phyloP scores from a whole-genome alignment of 108 stramenopile genomes.

The Conticribra guillardii region DNA sequence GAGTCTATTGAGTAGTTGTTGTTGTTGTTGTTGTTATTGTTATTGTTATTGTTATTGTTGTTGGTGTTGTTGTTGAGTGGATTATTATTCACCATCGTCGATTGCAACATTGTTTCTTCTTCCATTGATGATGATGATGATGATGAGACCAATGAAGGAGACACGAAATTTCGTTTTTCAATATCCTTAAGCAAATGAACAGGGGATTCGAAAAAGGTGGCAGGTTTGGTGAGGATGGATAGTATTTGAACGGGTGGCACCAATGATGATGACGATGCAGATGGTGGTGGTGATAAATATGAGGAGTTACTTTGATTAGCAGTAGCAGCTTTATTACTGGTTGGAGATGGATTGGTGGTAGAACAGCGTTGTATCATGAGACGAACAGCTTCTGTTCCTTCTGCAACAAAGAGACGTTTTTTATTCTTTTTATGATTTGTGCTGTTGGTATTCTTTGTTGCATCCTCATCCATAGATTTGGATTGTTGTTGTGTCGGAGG shows the following conservation, averaged over 20 bases:
- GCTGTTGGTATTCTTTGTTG: too few relatives aligned
- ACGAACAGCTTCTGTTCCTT: constrained; percentile 78
- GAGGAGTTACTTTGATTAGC: constrained; percentile 4
- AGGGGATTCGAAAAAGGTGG: constrained; percentile 53
- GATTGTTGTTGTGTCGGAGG: too few relatives aligned
- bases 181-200: constrained; percentile 43
- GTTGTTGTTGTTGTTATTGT: too few relatives aligned
- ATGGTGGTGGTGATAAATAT: not conserved
- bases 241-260: constrained; percentile 41
- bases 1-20: too few relatives aligned
- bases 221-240: constrained; percentile 72
- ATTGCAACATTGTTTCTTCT: too few relatives aligned
- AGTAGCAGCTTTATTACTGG: not conserved
- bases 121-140: constrained; percentile 1
- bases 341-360: not conserved
- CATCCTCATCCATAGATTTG: too few relatives aligned
- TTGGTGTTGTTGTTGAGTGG: too few relatives aligned
- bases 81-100: too few relatives aligned
- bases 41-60: too few relatives aligned
- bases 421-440: constrained; percentile 14
- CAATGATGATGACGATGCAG: not conserved
- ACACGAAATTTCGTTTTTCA: constrained; percentile 21
- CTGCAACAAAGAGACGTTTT: constrained; percentile 64
- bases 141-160: not conserved
- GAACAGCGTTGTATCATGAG: constrained; percentile 67